Conservation (phyloP, 176 grass and related monocot genomes). For the Oryza coarctata region DNA sequence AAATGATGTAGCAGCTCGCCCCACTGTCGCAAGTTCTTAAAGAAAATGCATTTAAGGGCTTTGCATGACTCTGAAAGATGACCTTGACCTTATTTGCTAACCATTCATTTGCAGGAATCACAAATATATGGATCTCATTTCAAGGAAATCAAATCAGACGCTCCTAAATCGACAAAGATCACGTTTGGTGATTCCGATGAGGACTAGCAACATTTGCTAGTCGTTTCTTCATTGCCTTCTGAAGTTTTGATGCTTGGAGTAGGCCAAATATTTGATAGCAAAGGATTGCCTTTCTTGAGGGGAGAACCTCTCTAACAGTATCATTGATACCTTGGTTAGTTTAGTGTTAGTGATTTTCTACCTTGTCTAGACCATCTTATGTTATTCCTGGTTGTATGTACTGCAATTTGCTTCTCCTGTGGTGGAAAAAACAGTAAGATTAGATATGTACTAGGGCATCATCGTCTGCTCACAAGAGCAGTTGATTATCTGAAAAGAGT, state of each 20-base stretch:
- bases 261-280: neutral
- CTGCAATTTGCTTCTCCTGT: neutral
- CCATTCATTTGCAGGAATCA: slow-evolving; percentile 61
- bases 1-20: neutral
- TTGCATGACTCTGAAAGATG: neutral
- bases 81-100: slow-evolving; percentile 11
- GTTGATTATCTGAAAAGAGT: neutral
- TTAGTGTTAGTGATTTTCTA: neutral
- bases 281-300: neutral
- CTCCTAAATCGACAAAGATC: slow-evolving; percentile 95
- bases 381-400: neutral
- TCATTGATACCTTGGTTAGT: slow-evolving; percentile 19
- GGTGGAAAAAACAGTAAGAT: neutral
- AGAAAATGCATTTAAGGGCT: neutral
- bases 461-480: neutral
- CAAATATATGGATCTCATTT: slow-evolving; percentile 90
- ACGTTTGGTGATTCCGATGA: slow-evolving; percentile 87
- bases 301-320: neutral
- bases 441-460: neutral
- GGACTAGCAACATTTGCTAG: slow-evolving; percentile 27
- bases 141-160: slow-evolving; percentile 84
- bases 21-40: neutral
- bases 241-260: neutral
- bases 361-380: neutral
- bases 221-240: neutral